phyloP scores from a whole-genome alignment of 768 basidiomycete species.

The Collybiopsis luxurians region DNA sequence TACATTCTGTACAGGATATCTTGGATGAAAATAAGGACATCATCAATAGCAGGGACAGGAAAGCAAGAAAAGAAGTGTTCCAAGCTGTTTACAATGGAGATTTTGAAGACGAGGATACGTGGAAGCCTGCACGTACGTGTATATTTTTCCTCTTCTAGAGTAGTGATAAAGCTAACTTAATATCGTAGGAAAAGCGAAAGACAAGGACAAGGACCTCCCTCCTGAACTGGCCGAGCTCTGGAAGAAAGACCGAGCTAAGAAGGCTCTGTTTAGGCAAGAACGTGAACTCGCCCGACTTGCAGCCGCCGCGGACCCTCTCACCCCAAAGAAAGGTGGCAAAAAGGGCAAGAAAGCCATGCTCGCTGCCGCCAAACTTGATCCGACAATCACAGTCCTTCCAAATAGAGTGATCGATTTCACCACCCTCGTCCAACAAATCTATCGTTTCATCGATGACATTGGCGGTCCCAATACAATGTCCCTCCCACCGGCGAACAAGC shows the following conservation, averaged over 20 bases:
- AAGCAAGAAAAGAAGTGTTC: constrained; percentile 56
- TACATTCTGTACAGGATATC: constrained; percentile 39
- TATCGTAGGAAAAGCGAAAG: constrained; percentile 41
- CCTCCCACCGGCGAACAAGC: constrained; percentile 78
- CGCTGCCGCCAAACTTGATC: constrained; percentile 50
- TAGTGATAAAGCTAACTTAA: constrained; percentile 1
- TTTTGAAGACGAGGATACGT: constrained; percentile 39
- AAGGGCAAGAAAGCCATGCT: constrained; percentile 69
- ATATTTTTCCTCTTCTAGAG: background rate
- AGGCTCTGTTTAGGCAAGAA: constrained; percentile 69
- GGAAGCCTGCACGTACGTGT: constrained; percentile 52
- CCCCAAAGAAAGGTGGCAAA: constrained; percentile 61
- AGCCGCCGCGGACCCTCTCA: constrained; percentile 60
- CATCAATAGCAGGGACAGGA: constrained; percentile 40
- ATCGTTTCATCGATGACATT: constrained; percentile 60
- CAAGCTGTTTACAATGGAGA: constrained; percentile 56
- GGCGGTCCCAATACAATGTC: constrained; percentile 52
- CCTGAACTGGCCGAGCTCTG: constrained; percentile 64
- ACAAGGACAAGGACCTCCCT: constrained; percentile 52
- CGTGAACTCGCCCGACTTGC: constrained; percentile 57
- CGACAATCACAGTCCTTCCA: constrained; percentile 37
- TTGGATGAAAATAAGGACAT: constrained; percentile 59
- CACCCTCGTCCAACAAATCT: constrained; percentile 69
- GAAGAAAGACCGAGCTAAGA: constrained; percentile 80
- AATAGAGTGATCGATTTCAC: constrained; percentile 61